Evolutionary conservation across 345 rosid genomes (phyloP).

Genomic region (Cardiospermum halicacabum): DNA sequence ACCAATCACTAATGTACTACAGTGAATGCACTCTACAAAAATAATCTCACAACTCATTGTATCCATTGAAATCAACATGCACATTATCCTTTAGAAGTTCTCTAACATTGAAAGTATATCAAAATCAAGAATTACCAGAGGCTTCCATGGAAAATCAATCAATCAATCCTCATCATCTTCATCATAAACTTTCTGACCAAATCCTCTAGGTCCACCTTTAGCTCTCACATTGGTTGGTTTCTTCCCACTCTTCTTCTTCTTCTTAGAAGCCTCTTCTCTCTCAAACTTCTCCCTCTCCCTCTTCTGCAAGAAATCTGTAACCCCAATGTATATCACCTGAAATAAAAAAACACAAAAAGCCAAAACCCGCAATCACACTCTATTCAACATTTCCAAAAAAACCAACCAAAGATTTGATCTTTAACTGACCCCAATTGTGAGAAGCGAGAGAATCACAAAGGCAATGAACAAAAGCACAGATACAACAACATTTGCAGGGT

Average conservation of each 20-base stretch:
- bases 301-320: constrained; percentile 67
- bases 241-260: constrained; percentile 50
- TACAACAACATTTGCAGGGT: constrained; percentile 37
- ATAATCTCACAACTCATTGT: background rate
- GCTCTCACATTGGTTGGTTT: constrained; percentile 41
- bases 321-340: constrained; percentile 74
- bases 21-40: background rate
- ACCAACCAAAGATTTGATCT: background rate
- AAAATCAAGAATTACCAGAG: background rate
- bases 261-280: constrained; percentile 62
- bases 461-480: constrained; percentile 57
- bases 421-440: constrained; percentile 70
- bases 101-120: background rate
- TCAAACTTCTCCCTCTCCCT: constrained; percentile 70
- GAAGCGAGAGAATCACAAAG: constrained; percentile 53
- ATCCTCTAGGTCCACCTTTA: constrained; percentile 60
- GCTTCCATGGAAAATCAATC: background rate
- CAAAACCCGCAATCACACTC: constrained; percentile 19
- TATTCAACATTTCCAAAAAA: background rate
- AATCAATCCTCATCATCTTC: constrained; percentile 17
- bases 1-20: background rate
- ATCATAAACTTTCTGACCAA: constrained; percentile 54
- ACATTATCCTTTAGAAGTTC: no score
- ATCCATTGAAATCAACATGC: background rate
- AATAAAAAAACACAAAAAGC: constrained; percentile 9